Base-by-base conservation (phyloP, 306 rosid species). In the Cicer bijugum region DNA sequence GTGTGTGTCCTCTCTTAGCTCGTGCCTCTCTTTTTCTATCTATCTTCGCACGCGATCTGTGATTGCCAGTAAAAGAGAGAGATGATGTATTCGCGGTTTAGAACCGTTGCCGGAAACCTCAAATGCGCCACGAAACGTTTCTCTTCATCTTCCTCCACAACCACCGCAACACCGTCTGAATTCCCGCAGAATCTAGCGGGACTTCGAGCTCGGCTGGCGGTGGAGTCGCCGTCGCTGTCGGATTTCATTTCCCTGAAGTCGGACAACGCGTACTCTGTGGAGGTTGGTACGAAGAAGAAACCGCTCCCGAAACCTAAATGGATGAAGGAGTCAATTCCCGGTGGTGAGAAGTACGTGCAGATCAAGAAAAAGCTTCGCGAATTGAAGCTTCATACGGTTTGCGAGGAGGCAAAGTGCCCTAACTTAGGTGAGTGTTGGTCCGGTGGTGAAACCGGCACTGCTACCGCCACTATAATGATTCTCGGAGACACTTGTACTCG, bases 391-490 rank as follows among this genome's bases (percentile, higher is more conserved):
- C 96, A 91, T 82, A 95, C 99, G 0, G 97, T 95, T 42, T 95
- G 99, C 66, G 99, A 95, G 81, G 99, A 95, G 79, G 99, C 97
- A 2, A 83, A 62, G 42, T 94, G 99, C 66, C 99, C 99, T 48
- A 95, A 95, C 71, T 80, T 95, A 73, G 97, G 96, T 0, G 99
- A 95, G 86, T 95, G 99, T 85, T 95, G 99, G 97, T 95, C 99
- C 61, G 99, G 99, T 45, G 99, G 99, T 16, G 97, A 95, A 84
- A 95, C 99, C 0, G 99, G 97, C 6, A 90, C 99, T 15, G 99
- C 99, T 67, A 95, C 99, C 0, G 99, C 97, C 51, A 95, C 99
- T 19, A 95, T 95, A 73, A 95, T 95, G 99, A 95, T 95, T 46
- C 85, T 95, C 33, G 99, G 99, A 10, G 99, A 95, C 72, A 91